These are phyloP conservation scores for Andalucia godoyi DNA, from an alignment of 78 protist genomes.

Conservation along the genomic window DNA sequence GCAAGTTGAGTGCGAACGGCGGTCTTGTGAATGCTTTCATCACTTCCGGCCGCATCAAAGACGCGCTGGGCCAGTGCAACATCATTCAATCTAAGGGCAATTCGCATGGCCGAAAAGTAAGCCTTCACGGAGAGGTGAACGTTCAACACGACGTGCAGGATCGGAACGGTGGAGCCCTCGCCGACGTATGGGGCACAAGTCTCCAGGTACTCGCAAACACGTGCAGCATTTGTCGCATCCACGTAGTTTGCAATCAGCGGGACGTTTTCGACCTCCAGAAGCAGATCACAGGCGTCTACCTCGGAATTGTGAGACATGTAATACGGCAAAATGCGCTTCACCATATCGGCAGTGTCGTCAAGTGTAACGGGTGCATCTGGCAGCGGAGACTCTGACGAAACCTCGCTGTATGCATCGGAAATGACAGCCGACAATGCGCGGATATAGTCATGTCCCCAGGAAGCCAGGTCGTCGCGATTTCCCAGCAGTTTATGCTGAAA, in stretches of 20 bases:
- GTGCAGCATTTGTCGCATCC: constrained; percentile 51
- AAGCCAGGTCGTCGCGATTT: constrained; percentile 35
- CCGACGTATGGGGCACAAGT: constrained; percentile 61
- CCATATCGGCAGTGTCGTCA: constrained; percentile 11
- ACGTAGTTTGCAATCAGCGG: constrained; percentile 5
- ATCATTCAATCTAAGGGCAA: constrained; percentile 22
- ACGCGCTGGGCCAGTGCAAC: not conserved
- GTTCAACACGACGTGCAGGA: constrained; percentile 9
- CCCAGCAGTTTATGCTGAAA: constrained; percentile 67
- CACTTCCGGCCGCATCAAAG: not conserved
- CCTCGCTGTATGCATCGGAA: constrained; percentile 43
- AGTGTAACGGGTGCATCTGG: not conserved
- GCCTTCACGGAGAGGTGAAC: not conserved
- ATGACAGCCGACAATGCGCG: constrained; percentile 60
- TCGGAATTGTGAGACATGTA: constrained; percentile 79
- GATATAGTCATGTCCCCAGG: constrained; percentile 96
- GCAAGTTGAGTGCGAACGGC: constrained; percentile 64
- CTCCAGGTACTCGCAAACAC: constrained; percentile 71
- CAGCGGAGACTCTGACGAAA: constrained; percentile 12
- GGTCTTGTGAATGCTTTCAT: not conserved
- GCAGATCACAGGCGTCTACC: constrained; percentile 90
- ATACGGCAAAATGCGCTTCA: constrained; percentile 74
- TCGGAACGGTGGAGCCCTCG: constrained; percentile 62
- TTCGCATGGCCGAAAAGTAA: constrained; percentile 25
- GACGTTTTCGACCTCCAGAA: constrained; percentile 64